phyloP scores from a whole-genome alignment of 1,284 basidiomycete species.

The Cryptococcus wingfieldii region DNA sequence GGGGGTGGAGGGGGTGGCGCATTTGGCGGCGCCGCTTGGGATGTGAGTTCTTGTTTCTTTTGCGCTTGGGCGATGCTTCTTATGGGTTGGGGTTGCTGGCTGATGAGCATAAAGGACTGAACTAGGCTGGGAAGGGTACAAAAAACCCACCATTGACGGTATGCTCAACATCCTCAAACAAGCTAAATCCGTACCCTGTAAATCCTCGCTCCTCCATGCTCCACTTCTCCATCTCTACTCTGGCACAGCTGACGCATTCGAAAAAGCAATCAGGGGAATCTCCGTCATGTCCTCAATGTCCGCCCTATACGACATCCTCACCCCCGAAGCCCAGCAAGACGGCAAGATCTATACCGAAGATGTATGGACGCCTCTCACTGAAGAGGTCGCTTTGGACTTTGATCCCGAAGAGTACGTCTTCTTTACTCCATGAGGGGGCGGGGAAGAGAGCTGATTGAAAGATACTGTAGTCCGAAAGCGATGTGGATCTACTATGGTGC shows the following conservation, averaged over 20 bases:
- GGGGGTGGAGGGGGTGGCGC: constrained; percentile 22
- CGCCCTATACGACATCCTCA: constrained; percentile 21
- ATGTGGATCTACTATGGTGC: constrained; percentile 15
- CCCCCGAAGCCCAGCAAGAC: constrained; percentile 15
- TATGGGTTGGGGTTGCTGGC: no score
- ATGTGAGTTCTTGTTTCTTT: constrained; percentile 1
- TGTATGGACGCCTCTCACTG: constrained; percentile 35
- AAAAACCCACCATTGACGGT: constrained; percentile 52
- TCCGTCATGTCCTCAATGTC: constrained; percentile 52
- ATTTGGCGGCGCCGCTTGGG: constrained; percentile 5
- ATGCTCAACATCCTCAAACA: constrained; percentile 47
- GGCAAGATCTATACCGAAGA: constrained; percentile 32
- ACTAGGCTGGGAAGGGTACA: constrained; percentile 35
- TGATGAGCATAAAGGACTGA: constrained; percentile 4
- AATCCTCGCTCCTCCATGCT: neutral
- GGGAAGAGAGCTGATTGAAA: neutral
- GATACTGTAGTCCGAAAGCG: neutral
- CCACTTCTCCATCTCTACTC: neutral
- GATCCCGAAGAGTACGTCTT: constrained; percentile 11
- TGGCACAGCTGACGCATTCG: neutral
- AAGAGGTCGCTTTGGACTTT: constrained; percentile 12
- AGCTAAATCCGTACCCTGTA: constrained; percentile 32
- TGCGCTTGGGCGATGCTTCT: neutral
- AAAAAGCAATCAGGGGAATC: constrained; percentile 45
- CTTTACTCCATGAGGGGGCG: no score